Percentiles rank a stretch among this genome's conserved stretches.
Evolutionary conservation across 176 grass and related monocot species (phyloP).

Genomic region (Triticum monococcum): DNA sequence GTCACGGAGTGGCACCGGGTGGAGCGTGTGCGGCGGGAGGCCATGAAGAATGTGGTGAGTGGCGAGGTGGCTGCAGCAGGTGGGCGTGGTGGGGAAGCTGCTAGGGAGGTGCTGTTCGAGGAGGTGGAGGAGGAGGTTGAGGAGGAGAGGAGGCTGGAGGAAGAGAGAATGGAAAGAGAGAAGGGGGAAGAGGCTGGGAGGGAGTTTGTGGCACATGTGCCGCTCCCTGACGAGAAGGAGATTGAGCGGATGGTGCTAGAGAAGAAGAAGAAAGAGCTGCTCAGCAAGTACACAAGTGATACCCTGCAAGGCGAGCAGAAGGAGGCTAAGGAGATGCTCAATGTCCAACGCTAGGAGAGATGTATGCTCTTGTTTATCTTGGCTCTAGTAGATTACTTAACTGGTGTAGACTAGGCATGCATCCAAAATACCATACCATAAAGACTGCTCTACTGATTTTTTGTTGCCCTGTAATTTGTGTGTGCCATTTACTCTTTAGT

Average conservation of each 20-base stretch:
- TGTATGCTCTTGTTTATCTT: conserved; percentile 31
- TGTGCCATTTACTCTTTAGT: neutral
- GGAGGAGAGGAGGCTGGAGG: conserved; percentile 77
- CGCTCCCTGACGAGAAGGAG: conserved; percentile 84
- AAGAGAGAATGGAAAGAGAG: conserved; percentile 63
- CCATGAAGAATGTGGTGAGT: conserved; percentile 80
- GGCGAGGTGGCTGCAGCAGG: conserved; percentile 68
- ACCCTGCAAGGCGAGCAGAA: conserved; percentile 64
- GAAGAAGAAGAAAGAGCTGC: conserved; percentile 90
- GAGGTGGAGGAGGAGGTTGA: conserved; percentile 94
- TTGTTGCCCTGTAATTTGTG: neutral
- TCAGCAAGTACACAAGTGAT: conserved; percentile 85
- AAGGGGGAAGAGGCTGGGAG: conserved; percentile 48
- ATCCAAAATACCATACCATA: conserved; percentile 6
- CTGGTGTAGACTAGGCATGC: conserved; percentile 21
- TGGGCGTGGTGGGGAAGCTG: conserved; percentile 36
- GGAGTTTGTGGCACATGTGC: conserved; percentile 89
- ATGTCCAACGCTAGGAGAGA: conserved; percentile 63
- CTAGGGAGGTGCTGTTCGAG: conserved; percentile 72
- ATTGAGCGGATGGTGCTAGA: conserved; percentile 93
- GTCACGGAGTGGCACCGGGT: conserved; percentile 70
- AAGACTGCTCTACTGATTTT: neutral
- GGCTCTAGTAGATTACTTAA: neutral
- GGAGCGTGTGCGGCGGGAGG: conserved; percentile 70
- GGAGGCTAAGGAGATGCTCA: conserved; percentile 97